These are phyloP conservation scores for Protea cynaroides DNA, from an alignment of 164 flowering plant species.

Conservation along the genomic window DNA sequence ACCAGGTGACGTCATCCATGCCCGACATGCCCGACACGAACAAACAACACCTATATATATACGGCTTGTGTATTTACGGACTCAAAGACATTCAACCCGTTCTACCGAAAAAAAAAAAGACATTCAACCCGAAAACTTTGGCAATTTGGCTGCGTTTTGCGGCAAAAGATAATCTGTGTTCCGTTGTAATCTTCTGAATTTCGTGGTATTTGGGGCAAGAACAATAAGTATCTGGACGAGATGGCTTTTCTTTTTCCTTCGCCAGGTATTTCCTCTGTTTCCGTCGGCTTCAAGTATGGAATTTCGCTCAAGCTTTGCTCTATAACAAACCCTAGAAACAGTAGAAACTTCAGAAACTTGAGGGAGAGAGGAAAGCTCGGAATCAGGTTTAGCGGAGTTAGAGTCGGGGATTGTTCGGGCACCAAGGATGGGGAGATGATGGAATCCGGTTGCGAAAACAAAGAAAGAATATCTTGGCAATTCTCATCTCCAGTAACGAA, in stretches of 20 bases:
- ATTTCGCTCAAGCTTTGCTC: neutral
- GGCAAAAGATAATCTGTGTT: neutral
- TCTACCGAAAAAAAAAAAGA: no score
- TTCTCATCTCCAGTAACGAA: conserved; percentile 49
- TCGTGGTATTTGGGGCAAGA: no score
- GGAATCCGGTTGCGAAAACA: conserved; percentile 22
- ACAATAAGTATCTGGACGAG: neutral
- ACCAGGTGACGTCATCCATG: no score
- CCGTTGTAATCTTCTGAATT: no score
- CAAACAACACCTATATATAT: no score
- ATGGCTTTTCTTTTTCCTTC: conserved; percentile 29
- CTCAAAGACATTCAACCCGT: no score
- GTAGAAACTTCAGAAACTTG: conserved; percentile 6
- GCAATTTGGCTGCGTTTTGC: neutral
- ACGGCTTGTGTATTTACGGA: no score
- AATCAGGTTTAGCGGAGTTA: conserved; percentile 2
- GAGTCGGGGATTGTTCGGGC: conserved; percentile 21
- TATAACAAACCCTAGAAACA: conserved; percentile 13
- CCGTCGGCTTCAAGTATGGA: neutral
- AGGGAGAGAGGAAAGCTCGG: conserved; percentile 4
- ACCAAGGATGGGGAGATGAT: conserved; percentile 25
- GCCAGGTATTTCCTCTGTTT: neutral
- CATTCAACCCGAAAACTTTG: no score
- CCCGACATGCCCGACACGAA: no score
- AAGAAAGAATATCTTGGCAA: conserved; percentile 25